phyloP scores from a whole-genome alignment of 2,329 filamentous ascomycete species.

The Aspergillus ochraceoroseus region DNA sequence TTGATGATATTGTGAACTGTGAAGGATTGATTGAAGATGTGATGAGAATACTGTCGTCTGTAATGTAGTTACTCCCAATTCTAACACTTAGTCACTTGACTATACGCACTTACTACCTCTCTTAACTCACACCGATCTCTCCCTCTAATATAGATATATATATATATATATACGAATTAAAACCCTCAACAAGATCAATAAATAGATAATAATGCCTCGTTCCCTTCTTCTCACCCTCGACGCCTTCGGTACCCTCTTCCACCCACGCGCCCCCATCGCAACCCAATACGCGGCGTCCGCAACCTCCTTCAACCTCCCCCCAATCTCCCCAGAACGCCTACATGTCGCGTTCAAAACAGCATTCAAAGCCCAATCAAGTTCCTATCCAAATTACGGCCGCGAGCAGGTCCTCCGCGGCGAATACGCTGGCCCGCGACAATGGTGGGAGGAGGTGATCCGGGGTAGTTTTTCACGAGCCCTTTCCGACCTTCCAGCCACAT shows the following conservation, averaged over 20 bases:
- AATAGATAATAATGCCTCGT: constrained; percentile 11
- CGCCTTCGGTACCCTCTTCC: constrained; percentile 45
- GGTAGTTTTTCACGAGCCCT: constrained; percentile 34
- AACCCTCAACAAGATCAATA: not conserved
- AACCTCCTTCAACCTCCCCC: constrained; percentile 34
- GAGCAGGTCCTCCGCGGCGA: constrained; percentile 32
- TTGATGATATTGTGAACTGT: too few relatives aligned
- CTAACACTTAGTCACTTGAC: too few relatives aligned
- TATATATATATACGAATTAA: not conserved
- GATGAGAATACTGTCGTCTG: too few relatives aligned
- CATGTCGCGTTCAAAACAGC: constrained; percentile 36
- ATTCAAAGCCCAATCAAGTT: constrained; percentile 31
- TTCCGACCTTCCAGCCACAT: too few relatives aligned
- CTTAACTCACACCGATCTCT: too few relatives aligned
- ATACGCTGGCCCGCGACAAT: constrained; percentile 40
- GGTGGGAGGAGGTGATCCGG: constrained; percentile 45
- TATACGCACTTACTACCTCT: too few relatives aligned
- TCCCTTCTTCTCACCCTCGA: constrained; percentile 44
- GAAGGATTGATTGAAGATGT: too few relatives aligned
- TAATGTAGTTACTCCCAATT: too few relatives aligned
- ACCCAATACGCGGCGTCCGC: constrained; percentile 41
- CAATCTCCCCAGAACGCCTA: constrained; percentile 28
- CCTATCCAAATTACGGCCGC: constrained; percentile 45
- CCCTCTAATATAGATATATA: not conserved
- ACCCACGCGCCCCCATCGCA: constrained; percentile 38